These are phyloP conservation scores for Phytophthora quininea DNA, from an alignment of 352 stramenopile genomes.

Conservation along the genomic window DNA sequence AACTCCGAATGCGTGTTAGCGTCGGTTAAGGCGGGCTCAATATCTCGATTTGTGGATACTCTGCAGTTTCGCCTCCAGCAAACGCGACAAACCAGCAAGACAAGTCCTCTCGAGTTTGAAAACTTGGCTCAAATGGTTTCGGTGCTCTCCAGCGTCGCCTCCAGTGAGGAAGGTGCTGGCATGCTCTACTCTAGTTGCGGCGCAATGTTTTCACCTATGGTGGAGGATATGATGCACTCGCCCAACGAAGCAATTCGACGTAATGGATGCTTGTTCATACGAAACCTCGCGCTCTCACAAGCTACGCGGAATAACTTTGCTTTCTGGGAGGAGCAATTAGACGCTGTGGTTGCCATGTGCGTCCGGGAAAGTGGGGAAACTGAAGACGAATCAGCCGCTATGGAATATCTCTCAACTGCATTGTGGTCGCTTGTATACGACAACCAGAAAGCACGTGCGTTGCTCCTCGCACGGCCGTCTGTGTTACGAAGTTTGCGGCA, in stretches of 20 bases:
- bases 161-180: constrained; percentile 50
- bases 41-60: constrained; percentile 41
- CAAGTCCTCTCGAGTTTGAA: constrained; percentile 33
- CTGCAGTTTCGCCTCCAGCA: constrained; percentile 47
- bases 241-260: constrained; percentile 27
- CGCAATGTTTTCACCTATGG: constrained; percentile 40
- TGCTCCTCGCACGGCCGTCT: constrained; percentile 38
- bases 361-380: constrained; percentile 6
- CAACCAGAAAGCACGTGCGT: constrained; percentile 63
- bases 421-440: constrained; percentile 68
- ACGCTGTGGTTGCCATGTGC: constrained; percentile 39
- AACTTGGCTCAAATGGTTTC: constrained; percentile 51
- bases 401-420: constrained; percentile 41
- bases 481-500: constrained; percentile 43
- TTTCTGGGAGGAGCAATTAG: constrained; percentile 58
- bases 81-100: constrained; percentile 42
- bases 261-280: constrained; percentile 50
- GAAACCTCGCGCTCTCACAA: constrained; percentile 67
- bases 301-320: constrained; percentile 59
- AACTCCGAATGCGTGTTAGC: constrained; percentile 54
- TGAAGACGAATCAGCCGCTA: constrained; percentile 5
- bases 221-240: constrained; percentile 57
- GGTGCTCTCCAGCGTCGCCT: constrained; percentile 49
- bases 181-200: constrained; percentile 41
- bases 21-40: constrained; percentile 49